A percentile compares a stretch with the other conserved stretches of the same genome.
phyloP scores from a whole-genome alignment of 352 stramenopile species.

The Globisporangium canariense region DNA sequence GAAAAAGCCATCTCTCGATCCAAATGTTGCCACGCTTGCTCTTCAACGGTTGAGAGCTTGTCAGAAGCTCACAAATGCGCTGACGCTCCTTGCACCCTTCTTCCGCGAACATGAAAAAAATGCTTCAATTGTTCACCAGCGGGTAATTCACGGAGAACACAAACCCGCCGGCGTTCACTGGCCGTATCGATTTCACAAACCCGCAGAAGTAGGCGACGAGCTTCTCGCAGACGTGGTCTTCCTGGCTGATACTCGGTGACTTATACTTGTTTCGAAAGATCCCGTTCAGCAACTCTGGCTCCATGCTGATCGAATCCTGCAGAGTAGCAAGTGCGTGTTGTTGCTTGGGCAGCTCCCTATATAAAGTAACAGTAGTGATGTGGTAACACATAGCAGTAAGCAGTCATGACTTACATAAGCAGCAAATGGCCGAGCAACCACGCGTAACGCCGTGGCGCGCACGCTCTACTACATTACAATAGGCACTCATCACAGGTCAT shows the following conservation, averaged over 20 bases:
- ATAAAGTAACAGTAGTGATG: background rate
- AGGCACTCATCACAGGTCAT: background rate
- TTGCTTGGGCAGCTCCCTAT: background rate
- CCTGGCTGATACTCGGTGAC: slow-evolving; percentile 28
- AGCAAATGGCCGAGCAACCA: background rate
- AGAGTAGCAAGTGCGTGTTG: background rate
- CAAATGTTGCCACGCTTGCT: slow-evolving; percentile 24
- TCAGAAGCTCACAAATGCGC: slow-evolving; percentile 18
- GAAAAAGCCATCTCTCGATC: slow-evolving; percentile 38
- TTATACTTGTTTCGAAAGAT: slow-evolving; percentile 51
- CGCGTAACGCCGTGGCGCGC: background rate
- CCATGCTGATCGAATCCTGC: background rate
- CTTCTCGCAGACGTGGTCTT: slow-evolving; percentile 19
- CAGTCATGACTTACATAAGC: background rate
- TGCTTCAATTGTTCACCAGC: slow-evolving; percentile 18
- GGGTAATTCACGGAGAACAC: slow-evolving; percentile 19
- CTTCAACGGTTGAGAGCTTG: background rate
- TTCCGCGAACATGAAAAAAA: slow-evolving; percentile 23
- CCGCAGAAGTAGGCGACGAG: slow-evolving; percentile 20
- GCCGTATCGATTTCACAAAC: slow-evolving; percentile 19
- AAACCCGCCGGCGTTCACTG: slow-evolving; percentile 10
- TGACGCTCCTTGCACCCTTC: slow-evolving; percentile 27
- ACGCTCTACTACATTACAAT: background rate
- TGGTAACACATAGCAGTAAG: background rate
- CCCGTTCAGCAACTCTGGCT: slow-evolving; percentile 22